These are phyloP conservation scores for Discostella stelligera DNA, from an alignment of 352 stramenopile genomes.

Conservation along the genomic window DNA sequence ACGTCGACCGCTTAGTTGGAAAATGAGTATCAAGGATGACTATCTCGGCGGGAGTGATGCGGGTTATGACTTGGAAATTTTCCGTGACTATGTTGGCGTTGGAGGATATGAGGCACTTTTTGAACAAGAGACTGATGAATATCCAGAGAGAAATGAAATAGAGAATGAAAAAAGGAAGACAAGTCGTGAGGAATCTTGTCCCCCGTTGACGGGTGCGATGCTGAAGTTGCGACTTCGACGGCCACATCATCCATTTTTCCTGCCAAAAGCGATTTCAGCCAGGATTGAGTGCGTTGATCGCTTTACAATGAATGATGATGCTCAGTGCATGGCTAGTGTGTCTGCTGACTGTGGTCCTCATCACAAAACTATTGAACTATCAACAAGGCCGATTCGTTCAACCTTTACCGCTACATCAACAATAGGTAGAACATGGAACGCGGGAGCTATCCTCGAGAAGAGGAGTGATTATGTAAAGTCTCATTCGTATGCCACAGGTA, in stretches of 20 bases:
- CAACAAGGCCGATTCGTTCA: conserved; percentile 17
- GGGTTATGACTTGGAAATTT: conserved; percentile 71
- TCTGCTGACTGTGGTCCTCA: conserved; percentile 32
- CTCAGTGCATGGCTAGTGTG: conserved; percentile 30
- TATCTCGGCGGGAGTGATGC: conserved; percentile 57
- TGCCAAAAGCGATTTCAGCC: conserved; percentile 30
- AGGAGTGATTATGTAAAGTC: conserved; percentile 5
- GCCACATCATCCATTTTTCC: conserved; percentile 3
- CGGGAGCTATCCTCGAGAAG: conserved; percentile 1
- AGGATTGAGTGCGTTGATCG: conserved; percentile 36
- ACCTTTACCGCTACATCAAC: conserved; percentile 23
- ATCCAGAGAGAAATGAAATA: not conserved
- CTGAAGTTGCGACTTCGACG: conserved; percentile 29
- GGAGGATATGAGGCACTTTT: conserved; percentile 3
- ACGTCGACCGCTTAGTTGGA: conserved; percentile 57
- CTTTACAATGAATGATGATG: conserved; percentile 8
- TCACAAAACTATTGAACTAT: conserved; percentile 11
- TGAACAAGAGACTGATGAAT: conserved; percentile 9
- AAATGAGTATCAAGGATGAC: conserved; percentile 63
- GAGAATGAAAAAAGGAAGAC: not conserved
- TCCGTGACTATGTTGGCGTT: conserved; percentile 70
- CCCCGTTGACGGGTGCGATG: conserved; percentile 20
- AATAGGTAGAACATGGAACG: conserved; percentile 24
- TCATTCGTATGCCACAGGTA: conserved; percentile 52
- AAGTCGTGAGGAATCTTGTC: conserved; percentile 2